A percentile compares a stretch with the other conserved stretches of the same genome.
phyloP scores from a whole-genome alignment of 2,329 filamentous ascomycete genomes.

The Aspergillus sergii region DNA sequence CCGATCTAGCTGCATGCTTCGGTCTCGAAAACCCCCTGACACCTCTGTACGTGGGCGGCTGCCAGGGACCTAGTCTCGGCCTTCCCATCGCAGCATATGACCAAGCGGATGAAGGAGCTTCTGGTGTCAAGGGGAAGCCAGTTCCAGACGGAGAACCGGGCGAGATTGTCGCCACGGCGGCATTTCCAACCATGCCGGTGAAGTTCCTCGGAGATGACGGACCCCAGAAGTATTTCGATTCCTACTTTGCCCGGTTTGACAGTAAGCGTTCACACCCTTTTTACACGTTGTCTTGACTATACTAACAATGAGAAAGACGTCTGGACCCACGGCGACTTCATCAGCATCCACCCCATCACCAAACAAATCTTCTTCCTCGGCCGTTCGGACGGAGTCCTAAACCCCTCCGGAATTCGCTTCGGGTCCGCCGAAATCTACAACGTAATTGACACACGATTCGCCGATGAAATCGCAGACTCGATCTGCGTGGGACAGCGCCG shows the following conservation, averaged over 20 bases:
- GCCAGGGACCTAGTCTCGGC: conserved; percentile 56
- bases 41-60: conserved; percentile 65
- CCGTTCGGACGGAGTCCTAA: conserved; percentile 71
- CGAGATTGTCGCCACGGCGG: conserved; percentile 69
- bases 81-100: conserved; percentile 65
- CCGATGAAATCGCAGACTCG: conserved; percentile 66
- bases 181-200: conserved; percentile 77
- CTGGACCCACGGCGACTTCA: conserved; percentile 78
- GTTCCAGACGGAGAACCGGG: conserved; percentile 68
- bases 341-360: conserved; percentile 69
- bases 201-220: conserved; percentile 61
- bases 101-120: conserved; percentile 46
- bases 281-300: not conserved
- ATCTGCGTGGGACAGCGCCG: conserved; percentile 78
- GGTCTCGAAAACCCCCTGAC: conserved; percentile 65
- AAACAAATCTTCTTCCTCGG: conserved; percentile 50
- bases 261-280: conserved; percentile 21
- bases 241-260: conserved; percentile 63
- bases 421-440: conserved; percentile 80
- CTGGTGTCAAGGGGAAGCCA: conserved; percentile 52
- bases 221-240: conserved; percentile 56
- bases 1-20: conserved; percentile 62
- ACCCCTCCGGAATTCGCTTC: conserved; percentile 79
- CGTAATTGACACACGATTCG: conserved; percentile 63
- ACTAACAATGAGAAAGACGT: conserved; percentile 22